A percentile compares a stretch with the other conserved stretches of the same genome.
These are phyloP conservation scores for Microthyrium microscopicum DNA, from an alignment of 2,329 filamentous ascomycete genomes.

Conservation along the genomic window DNA sequence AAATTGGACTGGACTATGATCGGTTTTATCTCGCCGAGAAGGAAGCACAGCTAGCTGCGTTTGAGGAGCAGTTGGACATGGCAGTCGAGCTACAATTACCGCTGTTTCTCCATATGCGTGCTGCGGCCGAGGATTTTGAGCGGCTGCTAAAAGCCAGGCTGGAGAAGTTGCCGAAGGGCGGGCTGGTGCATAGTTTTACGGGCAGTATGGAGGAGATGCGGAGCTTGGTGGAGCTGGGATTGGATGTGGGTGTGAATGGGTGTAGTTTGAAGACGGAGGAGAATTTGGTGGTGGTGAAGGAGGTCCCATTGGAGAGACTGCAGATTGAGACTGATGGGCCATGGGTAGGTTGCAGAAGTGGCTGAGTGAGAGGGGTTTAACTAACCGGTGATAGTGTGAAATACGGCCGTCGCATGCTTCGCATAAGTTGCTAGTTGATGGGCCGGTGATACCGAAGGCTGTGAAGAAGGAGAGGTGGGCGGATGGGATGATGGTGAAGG, in stretches of 20 bases:
- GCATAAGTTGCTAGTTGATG: slow-evolving; percentile 52
- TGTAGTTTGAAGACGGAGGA: slow-evolving; percentile 91
- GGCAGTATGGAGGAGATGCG: slow-evolving; percentile 74
- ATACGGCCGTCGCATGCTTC: slow-evolving; percentile 80
- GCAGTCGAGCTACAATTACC: slow-evolving; percentile 64
- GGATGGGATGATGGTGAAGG: slow-evolving; percentile 79
- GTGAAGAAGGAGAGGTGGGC: slow-evolving; percentile 96
- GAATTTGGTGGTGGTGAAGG: slow-evolving; percentile 70
- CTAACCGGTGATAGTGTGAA: slow-evolving; percentile 64
- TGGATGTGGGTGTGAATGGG: slow-evolving; percentile 90
- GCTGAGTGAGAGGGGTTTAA: too few relatives aligned
- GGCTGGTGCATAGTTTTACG: slow-evolving; percentile 90
- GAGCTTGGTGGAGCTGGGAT: slow-evolving; percentile 59
- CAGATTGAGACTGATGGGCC: slow-evolving; percentile 97
- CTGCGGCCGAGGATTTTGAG: slow-evolving; percentile 74
- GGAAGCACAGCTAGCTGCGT: slow-evolving; percentile 68
- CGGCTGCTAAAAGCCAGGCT: slow-evolving; percentile 46
- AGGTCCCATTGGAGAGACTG: slow-evolving; percentile 60
- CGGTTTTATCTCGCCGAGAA: slow-evolving; percentile 67
- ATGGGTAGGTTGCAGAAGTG: slow-evolving; percentile 34
- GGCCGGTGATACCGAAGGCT: slow-evolving; percentile 56
- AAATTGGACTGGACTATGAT: slow-evolving; percentile 95
- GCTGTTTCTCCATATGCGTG: slow-evolving; percentile 81
- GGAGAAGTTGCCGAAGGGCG: slow-evolving; percentile 52
- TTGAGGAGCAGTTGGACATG: slow-evolving; percentile 65